These are phyloP conservation scores for Boletus tylopilopsis DNA, from an alignment of 768 basidiomycete genomes.

Conservation along the genomic window DNA sequence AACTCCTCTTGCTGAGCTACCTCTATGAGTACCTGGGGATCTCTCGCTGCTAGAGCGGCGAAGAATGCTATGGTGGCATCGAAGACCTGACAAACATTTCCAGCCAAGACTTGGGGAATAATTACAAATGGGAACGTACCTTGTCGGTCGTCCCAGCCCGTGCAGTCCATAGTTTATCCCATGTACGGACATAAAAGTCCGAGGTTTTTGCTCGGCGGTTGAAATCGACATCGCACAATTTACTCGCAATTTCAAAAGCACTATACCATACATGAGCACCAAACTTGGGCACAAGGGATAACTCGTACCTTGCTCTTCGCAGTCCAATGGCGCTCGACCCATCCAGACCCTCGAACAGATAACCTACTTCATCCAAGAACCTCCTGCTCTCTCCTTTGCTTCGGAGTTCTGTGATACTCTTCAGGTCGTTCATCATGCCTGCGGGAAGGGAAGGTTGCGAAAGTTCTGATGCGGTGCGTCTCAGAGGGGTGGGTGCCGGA, in stretches of 20 bases:
- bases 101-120: background rate
- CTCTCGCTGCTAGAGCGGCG: conserved; percentile 57
- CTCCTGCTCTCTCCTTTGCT: conserved; percentile 77
- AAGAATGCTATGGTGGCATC: conserved; percentile 64
- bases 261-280: conserved; percentile 34
- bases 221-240: conserved; percentile 72
- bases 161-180: conserved; percentile 59
- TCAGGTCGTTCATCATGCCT: conserved; percentile 69
- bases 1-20: conserved; percentile 41
- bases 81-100: conserved; percentile 45
- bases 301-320: conserved; percentile 60
- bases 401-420: conserved; percentile 76
- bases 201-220: conserved; percentile 75
- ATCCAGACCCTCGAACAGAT: conserved; percentile 78
- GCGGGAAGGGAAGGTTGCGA: conserved; percentile 41
- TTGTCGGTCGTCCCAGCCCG: conserved; percentile 63
- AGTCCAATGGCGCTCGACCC: conserved; percentile 48
- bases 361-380: conserved; percentile 82
- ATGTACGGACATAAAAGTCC: conserved; percentile 66
- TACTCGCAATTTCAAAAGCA: conserved; percentile 71
- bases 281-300: background rate
- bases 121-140: conserved; percentile 31
- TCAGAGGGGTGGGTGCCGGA: conserved; percentile 2
- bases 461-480: conserved; percentile 31
- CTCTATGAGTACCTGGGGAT: conserved; percentile 51